These are phyloP conservation scores for Dioscorea dumetorum DNA, from an alignment of 106 monocot genomes.

Conservation along the genomic window DNA sequence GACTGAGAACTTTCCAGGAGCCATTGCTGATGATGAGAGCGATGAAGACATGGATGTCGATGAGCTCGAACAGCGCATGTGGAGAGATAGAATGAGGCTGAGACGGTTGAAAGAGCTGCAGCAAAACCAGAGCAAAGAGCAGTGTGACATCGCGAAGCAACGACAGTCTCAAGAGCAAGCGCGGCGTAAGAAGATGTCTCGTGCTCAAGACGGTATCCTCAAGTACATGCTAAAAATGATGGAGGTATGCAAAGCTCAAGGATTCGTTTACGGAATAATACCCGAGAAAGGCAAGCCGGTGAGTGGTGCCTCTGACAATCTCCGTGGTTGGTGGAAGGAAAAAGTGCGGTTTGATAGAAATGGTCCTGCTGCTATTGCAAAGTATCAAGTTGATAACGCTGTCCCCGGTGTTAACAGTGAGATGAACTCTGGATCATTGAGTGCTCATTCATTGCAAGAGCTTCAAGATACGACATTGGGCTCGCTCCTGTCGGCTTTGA, in stretches of 20 bases:
- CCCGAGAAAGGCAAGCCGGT: conserved; percentile 46
- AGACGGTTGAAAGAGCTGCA: conserved; percentile 18
- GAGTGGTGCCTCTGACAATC: conserved; percentile 34
- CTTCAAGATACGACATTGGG: conserved; percentile 39
- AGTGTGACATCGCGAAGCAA: conserved; percentile 12
- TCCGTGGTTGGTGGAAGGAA: conserved; percentile 44
- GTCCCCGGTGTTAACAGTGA: neutral
- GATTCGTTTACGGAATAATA: conserved; percentile 38
- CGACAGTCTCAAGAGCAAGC: conserved; percentile 24
- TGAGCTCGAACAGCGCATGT: conserved; percentile 10
- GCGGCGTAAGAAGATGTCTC: conserved; percentile 31
- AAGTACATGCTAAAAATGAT: conserved; percentile 41
- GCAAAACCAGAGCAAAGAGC: conserved; percentile 14
- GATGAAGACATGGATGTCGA: conserved; percentile 10
- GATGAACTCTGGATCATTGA: neutral
- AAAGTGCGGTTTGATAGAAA: conserved; percentile 32
- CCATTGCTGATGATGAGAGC: conserved; percentile 9
- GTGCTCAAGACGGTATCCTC: conserved; percentile 37
- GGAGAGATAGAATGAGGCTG: conserved; percentile 8
- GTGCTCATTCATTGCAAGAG: conserved; percentile 22
- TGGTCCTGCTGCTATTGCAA: conserved; percentile 25
- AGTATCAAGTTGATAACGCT: conserved; percentile 13
- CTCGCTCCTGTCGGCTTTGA: conserved; percentile 33
- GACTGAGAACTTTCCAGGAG: conserved; percentile 4
- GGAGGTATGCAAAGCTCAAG: conserved; percentile 40